Percentiles rank a stretch among this genome's conserved stretches.
These are phyloP conservation scores for Arabidopsis arenosa DNA, from an alignment of 345 rosid genomes.

Conservation along the genomic window DNA sequence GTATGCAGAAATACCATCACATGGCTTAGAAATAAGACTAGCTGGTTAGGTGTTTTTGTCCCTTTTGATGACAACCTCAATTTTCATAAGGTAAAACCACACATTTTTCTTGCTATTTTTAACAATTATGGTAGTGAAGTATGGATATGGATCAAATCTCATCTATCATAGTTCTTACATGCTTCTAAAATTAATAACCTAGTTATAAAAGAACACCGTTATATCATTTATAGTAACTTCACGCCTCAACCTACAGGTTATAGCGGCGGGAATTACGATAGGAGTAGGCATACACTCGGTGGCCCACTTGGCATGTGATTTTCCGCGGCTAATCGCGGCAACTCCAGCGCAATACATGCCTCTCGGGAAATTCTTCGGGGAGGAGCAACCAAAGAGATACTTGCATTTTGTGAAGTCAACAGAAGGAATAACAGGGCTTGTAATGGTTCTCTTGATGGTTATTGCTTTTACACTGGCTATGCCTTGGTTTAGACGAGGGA, in stretches of 20 bases:
- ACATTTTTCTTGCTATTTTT: neutral
- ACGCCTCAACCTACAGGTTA: constrained; percentile 50
- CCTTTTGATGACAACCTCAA: constrained; percentile 80
- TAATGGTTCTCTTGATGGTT: constrained; percentile 73
- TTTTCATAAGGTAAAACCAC: constrained; percentile 67
- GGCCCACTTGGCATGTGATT: constrained; percentile 67
- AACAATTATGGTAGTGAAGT: neutral
- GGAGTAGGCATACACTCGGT: constrained; percentile 68
- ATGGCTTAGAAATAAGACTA: constrained; percentile 73
- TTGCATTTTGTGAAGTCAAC: constrained; percentile 60
- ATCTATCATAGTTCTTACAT: neutral
- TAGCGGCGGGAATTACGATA: constrained; percentile 59
- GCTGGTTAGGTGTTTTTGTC: constrained; percentile 52
- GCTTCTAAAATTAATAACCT: neutral
- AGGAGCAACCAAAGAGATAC: constrained; percentile 58
- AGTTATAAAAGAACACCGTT: neutral
- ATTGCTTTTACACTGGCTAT: constrained; percentile 73
- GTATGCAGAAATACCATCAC: constrained; percentile 78
- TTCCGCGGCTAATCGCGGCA: constrained; percentile 65
- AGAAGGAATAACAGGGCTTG: constrained; percentile 68
- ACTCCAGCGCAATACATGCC: constrained; percentile 55
- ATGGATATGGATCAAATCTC: neutral
- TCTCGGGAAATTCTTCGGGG: constrained; percentile 58
- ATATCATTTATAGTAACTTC: neutral
- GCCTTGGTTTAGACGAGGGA: constrained; percentile 69